Base-by-base conservation (phyloP, 768 basidiomycete species). In the Suillus sp. region DNA sequence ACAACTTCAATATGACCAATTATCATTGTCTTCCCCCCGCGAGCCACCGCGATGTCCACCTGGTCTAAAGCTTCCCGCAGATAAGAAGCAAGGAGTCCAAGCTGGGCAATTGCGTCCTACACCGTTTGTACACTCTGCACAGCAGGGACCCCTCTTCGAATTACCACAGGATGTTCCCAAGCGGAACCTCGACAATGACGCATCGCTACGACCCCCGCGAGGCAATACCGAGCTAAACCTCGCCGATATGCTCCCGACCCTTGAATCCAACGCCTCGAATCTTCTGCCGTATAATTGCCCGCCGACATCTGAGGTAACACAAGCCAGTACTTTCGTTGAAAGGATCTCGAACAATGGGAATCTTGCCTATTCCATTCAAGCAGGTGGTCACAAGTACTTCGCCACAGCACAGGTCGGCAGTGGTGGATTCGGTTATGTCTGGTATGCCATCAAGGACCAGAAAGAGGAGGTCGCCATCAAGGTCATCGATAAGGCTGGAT, bases 381-480 rank as follows among this genome's bases (percentile, higher is more conserved):
- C 61, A 37, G 60, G 40, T n/a, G 43, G 51, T 32, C 42, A 56
- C 30, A 60, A 32, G 16, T 66, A 66, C 30, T 2, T 56, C 18
- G 40, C 54, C 42, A 54, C 53, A 32, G 38, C 54, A 30, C 59
- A 62, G 18, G 22, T 66, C 9, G 65, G 65, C 32, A 40, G 57
- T 16, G 65, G 62, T 22, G 62, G 58, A 7, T 63, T 56, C 37
- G 65, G 62, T 25, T 63, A 59, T 22, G 62, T 64, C 45, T 64
- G 59, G 62, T 60, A 59, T 16, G 65, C 58, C 32, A 59, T 64
- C 25, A 27, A 48, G 22, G 57, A 63, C 47, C 32, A 42, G 10
- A 42, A 58, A n/a, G 63, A 60, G 59, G 62, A 66, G 16, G 65
- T 66, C 18, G 65, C 65, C 2, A 60, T 64, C 37, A 66, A 64